A percentile compares a stretch with the other conserved stretches of the same genome.
Evolutionary conservation across 2,329 filamentous ascomycete species (phyloP).

Genomic region (Zymoseptoria brevis): DNA sequence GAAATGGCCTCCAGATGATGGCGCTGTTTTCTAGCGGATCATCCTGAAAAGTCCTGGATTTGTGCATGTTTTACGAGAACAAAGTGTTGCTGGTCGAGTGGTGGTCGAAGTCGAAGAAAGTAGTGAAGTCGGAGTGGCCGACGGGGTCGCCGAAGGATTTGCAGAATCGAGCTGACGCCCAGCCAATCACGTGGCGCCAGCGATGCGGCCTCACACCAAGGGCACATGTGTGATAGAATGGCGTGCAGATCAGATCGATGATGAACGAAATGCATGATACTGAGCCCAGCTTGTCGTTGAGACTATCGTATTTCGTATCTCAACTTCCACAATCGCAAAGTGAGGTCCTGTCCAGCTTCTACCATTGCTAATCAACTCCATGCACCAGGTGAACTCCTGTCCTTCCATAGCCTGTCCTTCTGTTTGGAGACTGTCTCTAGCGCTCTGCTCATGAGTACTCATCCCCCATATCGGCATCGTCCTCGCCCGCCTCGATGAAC

Average conservation of each 20-base stretch:
- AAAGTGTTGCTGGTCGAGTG: background rate
- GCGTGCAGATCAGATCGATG: background rate
- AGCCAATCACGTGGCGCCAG: background rate
- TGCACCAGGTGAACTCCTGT: constrained; percentile 3
- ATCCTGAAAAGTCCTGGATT: background rate
- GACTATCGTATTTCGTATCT: background rate
- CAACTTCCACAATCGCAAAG: background rate
- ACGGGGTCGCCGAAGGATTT: background rate
- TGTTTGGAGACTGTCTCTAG: background rate
- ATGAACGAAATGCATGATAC: background rate
- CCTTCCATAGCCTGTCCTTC: background rate
- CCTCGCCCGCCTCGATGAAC: constrained; percentile 46
- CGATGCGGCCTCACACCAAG: background rate
- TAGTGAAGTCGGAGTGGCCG: background rate
- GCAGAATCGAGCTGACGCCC: background rate
- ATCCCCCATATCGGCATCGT: constrained; percentile 32
- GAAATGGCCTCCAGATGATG: background rate
- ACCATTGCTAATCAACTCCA: constrained; percentile 7
- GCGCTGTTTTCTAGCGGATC: background rate
- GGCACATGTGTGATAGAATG: background rate
- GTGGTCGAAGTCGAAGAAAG: background rate
- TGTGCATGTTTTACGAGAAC: background rate
- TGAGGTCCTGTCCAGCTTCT: background rate
- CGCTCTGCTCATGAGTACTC: constrained; percentile 21
- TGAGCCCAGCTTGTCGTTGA: background rate